These are phyloP conservation scores for Aspergillus saccharolyticus DNA, from an alignment of 495 filamentous ascomycete species.

Conservation along the genomic window DNA sequence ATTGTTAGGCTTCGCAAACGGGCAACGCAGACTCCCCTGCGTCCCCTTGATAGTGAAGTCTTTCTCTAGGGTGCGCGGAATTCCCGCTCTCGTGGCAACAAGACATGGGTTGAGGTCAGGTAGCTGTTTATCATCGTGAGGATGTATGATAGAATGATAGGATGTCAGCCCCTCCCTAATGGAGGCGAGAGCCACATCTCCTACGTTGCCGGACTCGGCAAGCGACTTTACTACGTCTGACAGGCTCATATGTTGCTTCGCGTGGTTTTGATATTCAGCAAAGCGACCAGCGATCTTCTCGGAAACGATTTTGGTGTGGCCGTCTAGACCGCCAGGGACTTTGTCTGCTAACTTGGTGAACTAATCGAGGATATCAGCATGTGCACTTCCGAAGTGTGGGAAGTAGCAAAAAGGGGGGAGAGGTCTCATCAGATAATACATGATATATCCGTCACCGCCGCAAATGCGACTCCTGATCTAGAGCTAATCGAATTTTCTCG, in stretches of 20 bases:
- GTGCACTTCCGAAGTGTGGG: neutral
- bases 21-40: constrained; percentile 41
- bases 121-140: constrained; percentile 19
- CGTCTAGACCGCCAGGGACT: constrained; percentile 28
- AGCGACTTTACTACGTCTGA: constrained; percentile 44
- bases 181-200: constrained; percentile 33
- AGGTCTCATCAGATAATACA: constrained; percentile 50
- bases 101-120: constrained; percentile 30
- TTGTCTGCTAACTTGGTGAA: constrained; percentile 28
- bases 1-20: constrained; percentile 38
- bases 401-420: constrained; percentile 1
- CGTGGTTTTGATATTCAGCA: constrained; percentile 11
- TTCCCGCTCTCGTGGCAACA: constrained; percentile 35
- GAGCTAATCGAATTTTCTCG: constrained; percentile 52
- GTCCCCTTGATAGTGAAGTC: constrained; percentile 45
- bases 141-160: constrained; percentile 34
- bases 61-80: constrained; percentile 32
- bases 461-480: constrained; percentile 52
- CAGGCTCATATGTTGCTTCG: constrained; percentile 30
- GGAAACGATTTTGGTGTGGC: constrained; percentile 28
- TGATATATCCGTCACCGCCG: constrained; percentile 47
- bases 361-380: constrained; percentile 17
- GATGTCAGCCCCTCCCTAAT: constrained; percentile 39
- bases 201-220: constrained; percentile 40
- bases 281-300: constrained; percentile 21